These are phyloP conservation scores for Sclerotinia borealis DNA, from an alignment of 2,329 filamentous ascomycete species.

Conservation along the genomic window DNA sequence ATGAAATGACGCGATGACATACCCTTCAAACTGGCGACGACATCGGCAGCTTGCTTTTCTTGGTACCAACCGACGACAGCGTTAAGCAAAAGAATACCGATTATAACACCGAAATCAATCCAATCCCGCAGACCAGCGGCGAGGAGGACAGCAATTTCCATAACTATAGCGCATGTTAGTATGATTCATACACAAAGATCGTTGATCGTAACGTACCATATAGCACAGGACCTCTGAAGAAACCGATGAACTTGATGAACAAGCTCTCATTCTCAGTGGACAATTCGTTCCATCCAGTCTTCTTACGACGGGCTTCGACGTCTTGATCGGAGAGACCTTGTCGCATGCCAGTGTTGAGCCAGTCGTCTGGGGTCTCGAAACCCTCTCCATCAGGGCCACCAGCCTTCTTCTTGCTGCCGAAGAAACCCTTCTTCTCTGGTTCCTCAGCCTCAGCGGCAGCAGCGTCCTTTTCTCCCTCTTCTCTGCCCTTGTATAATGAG, in stretches of 20 bases:
- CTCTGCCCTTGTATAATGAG: conserved; percentile 58
- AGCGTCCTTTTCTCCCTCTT: conserved; percentile 40
- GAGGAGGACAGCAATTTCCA: conserved; percentile 70
- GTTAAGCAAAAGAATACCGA: conserved; percentile 69
- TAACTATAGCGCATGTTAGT: conserved; percentile 44
- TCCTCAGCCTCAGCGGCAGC: conserved; percentile 38
- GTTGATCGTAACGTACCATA: conserved; percentile 53
- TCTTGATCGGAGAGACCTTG: conserved; percentile 53
- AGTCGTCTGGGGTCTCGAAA: conserved; percentile 52
- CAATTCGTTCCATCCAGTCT: conserved; percentile 66
- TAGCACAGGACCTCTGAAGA: conserved; percentile 70
- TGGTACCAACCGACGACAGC: conserved; percentile 75
- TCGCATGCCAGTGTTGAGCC: conserved; percentile 62
- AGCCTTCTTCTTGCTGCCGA: conserved; percentile 42
- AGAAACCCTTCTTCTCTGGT: conserved; percentile 41
- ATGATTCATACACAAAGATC: neutral
- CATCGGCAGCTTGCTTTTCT: conserved; percentile 74
- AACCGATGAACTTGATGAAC: conserved; percentile 67
- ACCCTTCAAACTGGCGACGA: conserved; percentile 62
- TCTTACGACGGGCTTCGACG: conserved; percentile 59
- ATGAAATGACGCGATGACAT: neutral
- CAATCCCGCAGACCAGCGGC: conserved; percentile 70
- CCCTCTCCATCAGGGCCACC: conserved; percentile 32
- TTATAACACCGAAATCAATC: conserved; percentile 73
- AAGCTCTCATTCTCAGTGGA: conserved; percentile 69